Evolutionary conservation across 345 rosid species (phyloP).

Genomic region (Streptanthus diversifolius): DNA sequence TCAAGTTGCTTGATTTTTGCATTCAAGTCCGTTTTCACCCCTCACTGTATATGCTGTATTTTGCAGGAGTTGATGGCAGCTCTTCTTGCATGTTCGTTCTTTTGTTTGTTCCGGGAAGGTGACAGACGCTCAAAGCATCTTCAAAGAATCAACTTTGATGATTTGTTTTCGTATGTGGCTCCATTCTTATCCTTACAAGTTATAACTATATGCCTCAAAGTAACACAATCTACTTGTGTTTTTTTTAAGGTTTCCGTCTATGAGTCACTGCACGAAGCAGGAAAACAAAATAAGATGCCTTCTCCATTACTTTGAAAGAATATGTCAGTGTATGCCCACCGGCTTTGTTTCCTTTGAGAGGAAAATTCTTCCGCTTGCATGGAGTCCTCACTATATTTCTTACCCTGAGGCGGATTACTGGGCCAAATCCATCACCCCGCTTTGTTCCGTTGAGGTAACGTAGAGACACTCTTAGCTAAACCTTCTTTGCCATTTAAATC

Average conservation of each 20-base stretch:
- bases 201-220: background rate
- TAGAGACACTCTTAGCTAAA: background rate
- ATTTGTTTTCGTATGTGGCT: constrained; percentile 61
- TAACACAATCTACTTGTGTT: background rate
- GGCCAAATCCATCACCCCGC: constrained; percentile 52
- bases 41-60: background rate
- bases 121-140: constrained; percentile 50
- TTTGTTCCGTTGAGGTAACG: constrained; percentile 66
- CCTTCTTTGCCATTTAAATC: too few relatives aligned
- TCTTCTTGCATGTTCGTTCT: constrained; percentile 27
- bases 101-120: constrained; percentile 61
- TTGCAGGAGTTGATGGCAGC: constrained; percentile 4
- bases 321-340: constrained; percentile 49
- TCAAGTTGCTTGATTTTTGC: too few relatives aligned
- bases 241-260: constrained; percentile 47
- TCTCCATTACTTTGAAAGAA: constrained; percentile 47
- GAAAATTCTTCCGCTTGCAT: constrained; percentile 50
- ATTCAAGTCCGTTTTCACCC: background rate
- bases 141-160: constrained; percentile 64
- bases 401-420: constrained; percentile 55
- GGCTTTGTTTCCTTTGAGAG: constrained; percentile 83
- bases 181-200: background rate
- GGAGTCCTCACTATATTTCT: constrained; percentile 31
- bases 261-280: constrained; percentile 43
- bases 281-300: constrained; percentile 68